Evolutionary conservation across 2,329 filamentous ascomycete genomes (phyloP).

Genomic region (Epichloe festucae): DNA sequence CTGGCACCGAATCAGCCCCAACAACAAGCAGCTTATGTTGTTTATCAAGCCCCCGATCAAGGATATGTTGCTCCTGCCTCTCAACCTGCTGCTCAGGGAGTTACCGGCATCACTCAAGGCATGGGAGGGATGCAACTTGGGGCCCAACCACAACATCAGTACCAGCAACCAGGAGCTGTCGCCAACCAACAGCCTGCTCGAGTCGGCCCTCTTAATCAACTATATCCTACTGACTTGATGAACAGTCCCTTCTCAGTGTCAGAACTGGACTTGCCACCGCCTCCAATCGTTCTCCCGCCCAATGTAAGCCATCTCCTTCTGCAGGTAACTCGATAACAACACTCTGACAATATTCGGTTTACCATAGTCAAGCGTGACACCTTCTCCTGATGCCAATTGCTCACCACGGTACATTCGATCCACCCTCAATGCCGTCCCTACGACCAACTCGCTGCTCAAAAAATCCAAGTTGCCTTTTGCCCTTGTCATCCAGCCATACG

Average conservation of each 20-base stretch:
- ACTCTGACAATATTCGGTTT: conserved; percentile 28
- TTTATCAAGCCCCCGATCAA: conserved; percentile 37
- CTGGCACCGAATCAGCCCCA: conserved; percentile 32
- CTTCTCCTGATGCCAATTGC: conserved; percentile 84
- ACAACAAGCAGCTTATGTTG: conserved; percentile 27
- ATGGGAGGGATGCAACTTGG: conserved; percentile 80
- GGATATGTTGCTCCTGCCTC: conserved; percentile 39
- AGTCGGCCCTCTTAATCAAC: conserved; percentile 59
- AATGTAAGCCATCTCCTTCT: conserved; percentile 52
- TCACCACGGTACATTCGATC: conserved; percentile 89
- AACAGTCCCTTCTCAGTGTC: conserved; percentile 89
- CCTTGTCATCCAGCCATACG: conserved; percentile 91
- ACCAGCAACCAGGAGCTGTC: conserved; percentile 32
- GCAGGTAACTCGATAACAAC: background rate
- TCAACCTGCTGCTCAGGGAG: conserved; percentile 28
- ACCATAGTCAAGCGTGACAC: conserved; percentile 69
- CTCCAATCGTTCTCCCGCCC: conserved; percentile 77
- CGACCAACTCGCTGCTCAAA: conserved; percentile 88
- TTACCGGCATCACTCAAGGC: conserved; percentile 67
- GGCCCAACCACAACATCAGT: conserved; percentile 26
- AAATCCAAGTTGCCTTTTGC: conserved; percentile 95
- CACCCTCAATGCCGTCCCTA: conserved; percentile 86
- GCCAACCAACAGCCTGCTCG: conserved; percentile 23
- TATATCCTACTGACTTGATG: conserved; percentile 84
- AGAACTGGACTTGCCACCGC: conserved; percentile 83